These are phyloP conservation scores for Ceratobasidium sp. DNA, from an alignment of 1,284 basidiomycete species.

Conservation along the genomic window DNA sequence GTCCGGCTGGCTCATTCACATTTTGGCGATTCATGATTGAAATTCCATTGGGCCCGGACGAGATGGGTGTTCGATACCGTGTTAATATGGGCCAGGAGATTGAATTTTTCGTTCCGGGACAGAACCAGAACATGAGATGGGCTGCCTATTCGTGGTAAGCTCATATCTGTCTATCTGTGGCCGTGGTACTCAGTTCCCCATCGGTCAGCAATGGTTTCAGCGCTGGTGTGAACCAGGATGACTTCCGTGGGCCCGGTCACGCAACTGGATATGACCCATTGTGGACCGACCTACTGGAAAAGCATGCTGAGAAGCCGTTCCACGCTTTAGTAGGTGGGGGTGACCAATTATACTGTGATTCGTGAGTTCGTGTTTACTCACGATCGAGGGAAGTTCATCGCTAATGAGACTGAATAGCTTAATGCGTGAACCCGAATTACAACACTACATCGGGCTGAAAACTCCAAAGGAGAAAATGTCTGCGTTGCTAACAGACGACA, in stretches of 20 bases:
- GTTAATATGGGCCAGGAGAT: slow-evolving; percentile 80
- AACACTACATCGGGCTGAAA: slow-evolving; percentile 78
- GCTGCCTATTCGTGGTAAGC: slow-evolving; percentile 77
- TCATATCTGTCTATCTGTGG: background rate
- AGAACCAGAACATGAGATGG: slow-evolving; percentile 88
- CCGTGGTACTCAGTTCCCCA: background rate
- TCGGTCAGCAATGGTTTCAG: slow-evolving; percentile 73
- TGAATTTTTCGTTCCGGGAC: slow-evolving; percentile 84
- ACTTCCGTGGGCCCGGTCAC: slow-evolving; percentile 76
- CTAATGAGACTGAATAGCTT: slow-evolving; percentile 57
- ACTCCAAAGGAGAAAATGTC: slow-evolving; percentile 69
- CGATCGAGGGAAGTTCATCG: background rate
- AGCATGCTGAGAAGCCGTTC: slow-evolving; percentile 82
- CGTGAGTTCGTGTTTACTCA: slow-evolving; percentile 51
- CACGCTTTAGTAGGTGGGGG: slow-evolving; percentile 87
- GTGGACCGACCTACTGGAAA: slow-evolving; percentile 87
- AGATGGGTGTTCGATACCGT: slow-evolving; percentile 64
- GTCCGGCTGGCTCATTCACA: slow-evolving; percentile 68
- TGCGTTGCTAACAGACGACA: slow-evolving; percentile 73
- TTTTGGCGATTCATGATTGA: slow-evolving; percentile 96
- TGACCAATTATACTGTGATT: slow-evolving; percentile 83
- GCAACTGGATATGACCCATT: slow-evolving; percentile 85
- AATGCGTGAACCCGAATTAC: slow-evolving; percentile 73
- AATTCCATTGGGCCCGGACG: slow-evolving; percentile 73
- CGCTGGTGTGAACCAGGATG: slow-evolving; percentile 76